These are phyloP conservation scores for Phylloboletellus chloephorus DNA, from an alignment of 1,284 basidiomycete genomes.

Conservation along the genomic window DNA sequence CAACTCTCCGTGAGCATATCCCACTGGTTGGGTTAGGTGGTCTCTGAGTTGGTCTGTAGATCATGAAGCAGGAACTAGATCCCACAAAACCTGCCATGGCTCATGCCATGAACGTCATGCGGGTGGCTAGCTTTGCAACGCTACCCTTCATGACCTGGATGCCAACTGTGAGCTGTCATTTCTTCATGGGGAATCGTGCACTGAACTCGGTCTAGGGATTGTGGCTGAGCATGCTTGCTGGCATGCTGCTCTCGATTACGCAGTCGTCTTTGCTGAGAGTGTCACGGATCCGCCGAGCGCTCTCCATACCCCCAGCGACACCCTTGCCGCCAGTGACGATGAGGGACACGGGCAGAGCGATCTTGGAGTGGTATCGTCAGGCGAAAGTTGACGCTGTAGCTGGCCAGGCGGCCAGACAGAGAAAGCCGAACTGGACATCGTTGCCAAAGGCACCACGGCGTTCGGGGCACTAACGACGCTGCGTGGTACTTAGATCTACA, in stretches of 20 bases:
- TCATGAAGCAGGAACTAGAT: slow-evolving; percentile 57
- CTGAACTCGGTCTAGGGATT: slow-evolving; percentile 19
- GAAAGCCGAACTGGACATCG: slow-evolving; percentile 26
- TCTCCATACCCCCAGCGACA: slow-evolving; percentile 17
- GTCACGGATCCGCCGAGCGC: slow-evolving; percentile 24
- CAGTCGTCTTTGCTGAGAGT: slow-evolving; percentile 25
- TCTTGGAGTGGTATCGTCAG: slow-evolving; percentile 22
- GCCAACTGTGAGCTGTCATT: slow-evolving; percentile 43
- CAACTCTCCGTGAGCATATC: slow-evolving; percentile 60
- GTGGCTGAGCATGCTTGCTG: slow-evolving; percentile 29
- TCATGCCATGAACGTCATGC: slow-evolving; percentile 72
- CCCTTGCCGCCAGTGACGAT: slow-evolving; percentile 23
- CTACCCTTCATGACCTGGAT: slow-evolving; percentile 60
- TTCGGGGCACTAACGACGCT: neutral
- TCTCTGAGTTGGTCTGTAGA: slow-evolving; percentile 31
- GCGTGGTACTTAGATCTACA: slow-evolving; percentile 3
- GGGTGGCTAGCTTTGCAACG: slow-evolving; percentile 53
- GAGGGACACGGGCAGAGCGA: slow-evolving; percentile 23
- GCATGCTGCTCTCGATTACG: slow-evolving; percentile 17
- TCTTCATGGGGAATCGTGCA: neutral
- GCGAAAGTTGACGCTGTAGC: slow-evolving; percentile 5
- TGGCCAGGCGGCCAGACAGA: slow-evolving; percentile 4
- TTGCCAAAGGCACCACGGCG: slow-evolving; percentile 23
- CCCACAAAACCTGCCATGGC: slow-evolving; percentile 49
- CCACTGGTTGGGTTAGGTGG: neutral